These are phyloP conservation scores for Starmerella cellae DNA, from an alignment of 805 yeast species.

Conservation along the genomic window DNA sequence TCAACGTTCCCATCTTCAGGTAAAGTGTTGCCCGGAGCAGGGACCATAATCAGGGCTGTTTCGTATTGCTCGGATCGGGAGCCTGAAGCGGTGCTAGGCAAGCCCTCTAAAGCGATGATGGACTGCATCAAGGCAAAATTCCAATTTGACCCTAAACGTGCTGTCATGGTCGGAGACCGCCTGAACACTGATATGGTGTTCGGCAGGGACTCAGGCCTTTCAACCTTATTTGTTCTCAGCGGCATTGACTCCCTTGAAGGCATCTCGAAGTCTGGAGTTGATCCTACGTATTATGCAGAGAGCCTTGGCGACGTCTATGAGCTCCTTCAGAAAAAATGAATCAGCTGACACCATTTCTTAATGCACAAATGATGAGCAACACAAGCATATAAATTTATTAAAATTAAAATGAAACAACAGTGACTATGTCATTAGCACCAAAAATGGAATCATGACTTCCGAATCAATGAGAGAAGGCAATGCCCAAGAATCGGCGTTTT, in stretches of 20 bases:
- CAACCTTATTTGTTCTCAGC: constrained; percentile 74
- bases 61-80: constrained; percentile 63
- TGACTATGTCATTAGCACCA: too few species aligned
- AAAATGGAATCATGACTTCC: too few species aligned
- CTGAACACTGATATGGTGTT: constrained; percentile 89
- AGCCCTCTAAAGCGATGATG: constrained; percentile 83
- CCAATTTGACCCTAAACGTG: constrained; percentile 38
- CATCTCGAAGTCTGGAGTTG: constrained; percentile 28
- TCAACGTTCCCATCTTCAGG: constrained; percentile 90
- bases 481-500: too few species aligned
- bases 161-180: constrained; percentile 92
- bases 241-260: constrained; percentile 70
- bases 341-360: too few species aligned
- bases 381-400: too few species aligned
- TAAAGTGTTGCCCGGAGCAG: constrained; percentile 83
- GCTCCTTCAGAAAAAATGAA: constrained; percentile 24
- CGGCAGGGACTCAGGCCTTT: constrained; percentile 76
- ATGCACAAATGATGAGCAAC: too few species aligned
- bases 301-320: constrained; percentile 69
- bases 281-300: constrained; percentile 57
- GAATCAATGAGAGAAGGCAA: too few species aligned
- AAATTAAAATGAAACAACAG: too few species aligned
- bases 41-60: constrained; percentile 70
- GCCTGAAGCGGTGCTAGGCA: constrained; percentile 77
- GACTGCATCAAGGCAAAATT: constrained; percentile 65